Base-by-base conservation (phyloP, 2,329 filamentous ascomycete species). In the Pseudogymnoascus verrucosus region DNA sequence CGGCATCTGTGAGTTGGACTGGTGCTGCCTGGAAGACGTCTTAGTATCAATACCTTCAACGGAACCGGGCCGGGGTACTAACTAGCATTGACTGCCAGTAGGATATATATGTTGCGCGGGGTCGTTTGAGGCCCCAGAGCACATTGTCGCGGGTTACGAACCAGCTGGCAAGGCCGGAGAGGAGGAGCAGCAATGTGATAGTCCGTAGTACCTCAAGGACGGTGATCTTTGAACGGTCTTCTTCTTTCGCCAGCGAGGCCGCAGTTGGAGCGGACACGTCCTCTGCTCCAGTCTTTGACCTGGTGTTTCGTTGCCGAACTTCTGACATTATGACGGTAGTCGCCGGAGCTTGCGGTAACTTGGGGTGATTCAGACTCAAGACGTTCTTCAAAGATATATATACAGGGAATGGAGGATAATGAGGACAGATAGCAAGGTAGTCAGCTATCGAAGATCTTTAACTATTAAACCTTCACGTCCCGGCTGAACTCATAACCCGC, bases 1-100 rank as follows among this genome's bases (percentile, higher is more conserved):
- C 82, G 19, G 81, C 79, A 64, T 89, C 88, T 0, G 91, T 96
- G 40, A 98, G 82, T 73, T 83, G 78, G 61, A 90, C 67, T 12
- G 91, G 89, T 1, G 81, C 80, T 65, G 75, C 72, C 82, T 86
- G 68, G 23, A 28, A 57, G 19, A 7, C 10, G 61, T 62, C 39
- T 39, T 61, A 44, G 36, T 26, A 44, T 44, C 36, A 31, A 44
- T 39, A 5, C n/a, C 1, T 23, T 16, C 19, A 23, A 11, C 1
- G 14, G 36, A 34, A 3, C 31, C 4, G 5, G 16, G 3, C 10
- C 5, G n/a, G 28, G 51, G 36, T 31, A 64, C 64, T 36, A 67
- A 74, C 71, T 63, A 72, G 65, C 65, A 65, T 69, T 14, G 64
- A 60, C 62, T 68, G 69, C 4, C 71, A 65, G 11, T 65, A 63